Evolutionary conservation across 495 filamentous ascomycete species (phyloP).

Genomic region (Talaromyces adpressus): DNA sequence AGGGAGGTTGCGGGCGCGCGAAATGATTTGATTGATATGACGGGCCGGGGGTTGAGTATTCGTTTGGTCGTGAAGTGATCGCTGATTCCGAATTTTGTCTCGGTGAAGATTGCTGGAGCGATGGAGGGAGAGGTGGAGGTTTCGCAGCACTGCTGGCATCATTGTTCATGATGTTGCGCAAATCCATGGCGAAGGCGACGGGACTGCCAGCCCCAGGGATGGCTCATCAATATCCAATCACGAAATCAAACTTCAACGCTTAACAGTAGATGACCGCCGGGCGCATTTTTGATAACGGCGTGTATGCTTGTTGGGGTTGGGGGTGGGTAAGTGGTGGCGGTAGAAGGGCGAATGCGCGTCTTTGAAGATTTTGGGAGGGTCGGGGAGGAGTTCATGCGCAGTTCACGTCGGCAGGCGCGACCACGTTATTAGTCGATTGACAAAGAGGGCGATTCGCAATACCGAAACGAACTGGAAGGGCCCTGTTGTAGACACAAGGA

Average conservation of each 20-base stretch:
- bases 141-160: slow-evolving; percentile 29
- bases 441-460: neutral
- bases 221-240: slow-evolving; percentile 6
- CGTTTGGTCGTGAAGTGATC: slow-evolving; percentile 11
- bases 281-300: slow-evolving; percentile 2
- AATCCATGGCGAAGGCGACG: slow-evolving; percentile 38
- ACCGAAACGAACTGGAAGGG: neutral
- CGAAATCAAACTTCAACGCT: neutral
- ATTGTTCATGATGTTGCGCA: slow-evolving; percentile 47
- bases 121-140: slow-evolving; percentile 14
- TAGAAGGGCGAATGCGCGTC: slow-evolving; percentile 8
- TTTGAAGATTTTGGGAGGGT: slow-evolving; percentile 2
- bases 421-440: neutral
- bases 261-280: neutral
- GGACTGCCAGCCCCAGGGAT: slow-evolving; percentile 11
- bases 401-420: neutral
- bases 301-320: neutral
- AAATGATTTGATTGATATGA: slow-evolving; percentile 24
- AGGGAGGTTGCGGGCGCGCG: slow-evolving; percentile 32
- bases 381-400: neutral
- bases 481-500: neutral
- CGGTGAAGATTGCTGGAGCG: slow-evolving; percentile 16
- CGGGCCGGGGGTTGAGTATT: slow-evolving; percentile 9
- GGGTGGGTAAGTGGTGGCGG: neutral
- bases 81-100: slow-evolving; percentile 14